These are phyloP conservation scores for Triticum aestivum DNA, from an alignment of 176 grass and related monocot genomes.

Conservation along the genomic window IWGSC_CS_RefSeq_v2.1 NC_057800.1:726789881-726790380, in stretches of 20 bases:
- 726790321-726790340: slow-evolving; percentile 24
- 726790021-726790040: slow-evolving; percentile 32
- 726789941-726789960: slow-evolving; percentile 46
- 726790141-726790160: slow-evolving; percentile 70
- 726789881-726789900: neutral
- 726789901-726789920: neutral
- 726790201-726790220: neutral
- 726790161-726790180: slow-evolving; percentile 52
- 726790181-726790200: slow-evolving; percentile 26
- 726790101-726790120: slow-evolving; percentile 40
- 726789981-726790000: slow-evolving; percentile 42
- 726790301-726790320: slow-evolving; percentile 74
- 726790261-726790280: slow-evolving; percentile 54
- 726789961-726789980: slow-evolving; percentile 42
- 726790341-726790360: neutral
- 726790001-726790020: slow-evolving; percentile 12
- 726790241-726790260: slow-evolving; percentile 55
- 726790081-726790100: slow-evolving; percentile 7
- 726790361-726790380: slow-evolving; percentile 33
- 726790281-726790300: slow-evolving; percentile 88
- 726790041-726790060: slow-evolving; percentile 30
- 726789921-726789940: neutral
- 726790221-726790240: slow-evolving; percentile 20
- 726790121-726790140: slow-evolving; percentile 61
- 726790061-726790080: slow-evolving; percentile 23